Conservation (phyloP, 352 stramenopile species). For the Phytopythium vexans region DNA sequence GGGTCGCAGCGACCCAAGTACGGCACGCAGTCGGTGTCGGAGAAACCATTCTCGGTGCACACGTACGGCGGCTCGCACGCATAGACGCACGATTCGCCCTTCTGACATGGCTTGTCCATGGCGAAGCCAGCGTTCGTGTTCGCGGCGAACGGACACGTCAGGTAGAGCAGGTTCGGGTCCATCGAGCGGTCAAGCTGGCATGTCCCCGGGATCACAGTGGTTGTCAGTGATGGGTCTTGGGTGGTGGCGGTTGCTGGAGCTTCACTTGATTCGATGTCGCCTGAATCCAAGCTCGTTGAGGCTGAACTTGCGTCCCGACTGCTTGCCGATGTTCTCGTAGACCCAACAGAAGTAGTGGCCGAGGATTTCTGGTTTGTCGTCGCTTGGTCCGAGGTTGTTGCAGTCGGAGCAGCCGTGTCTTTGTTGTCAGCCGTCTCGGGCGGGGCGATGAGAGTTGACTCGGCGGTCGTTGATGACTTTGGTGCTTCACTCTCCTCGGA, state of each 20-base stretch:
- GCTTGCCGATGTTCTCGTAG: too few species aligned
- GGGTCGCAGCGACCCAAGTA: conserved; percentile 6
- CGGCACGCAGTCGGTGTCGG: conserved; percentile 7
- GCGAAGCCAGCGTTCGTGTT: conserved; percentile 5
- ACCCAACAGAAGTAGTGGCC: too few species aligned
- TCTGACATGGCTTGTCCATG: conserved; percentile 5
- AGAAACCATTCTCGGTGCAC: conserved; percentile 10
- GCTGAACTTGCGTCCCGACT: too few species aligned
- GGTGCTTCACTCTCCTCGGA: background rate
- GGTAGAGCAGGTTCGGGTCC: conserved; percentile 5
- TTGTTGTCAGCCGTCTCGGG: too few species aligned
- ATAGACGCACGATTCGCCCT: conserved; percentile 5
- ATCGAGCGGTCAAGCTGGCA: conserved; percentile 2
- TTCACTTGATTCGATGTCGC: background rate
- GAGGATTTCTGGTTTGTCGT: too few species aligned
- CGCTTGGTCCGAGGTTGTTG: too few species aligned
- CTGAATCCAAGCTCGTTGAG: too few species aligned
- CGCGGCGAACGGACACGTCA: conserved; percentile 4
- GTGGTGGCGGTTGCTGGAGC: background rate
- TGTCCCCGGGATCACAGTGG: background rate
- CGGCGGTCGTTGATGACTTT: background rate
- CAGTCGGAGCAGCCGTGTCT: too few species aligned
- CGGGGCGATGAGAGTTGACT: conserved; percentile 1
- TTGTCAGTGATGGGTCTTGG: background rate
- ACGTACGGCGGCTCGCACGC: conserved; percentile 6